Evolutionary conservation across 352 stramenopile species (phyloP).

Genomic region (Phytopythium litorale): DNA sequence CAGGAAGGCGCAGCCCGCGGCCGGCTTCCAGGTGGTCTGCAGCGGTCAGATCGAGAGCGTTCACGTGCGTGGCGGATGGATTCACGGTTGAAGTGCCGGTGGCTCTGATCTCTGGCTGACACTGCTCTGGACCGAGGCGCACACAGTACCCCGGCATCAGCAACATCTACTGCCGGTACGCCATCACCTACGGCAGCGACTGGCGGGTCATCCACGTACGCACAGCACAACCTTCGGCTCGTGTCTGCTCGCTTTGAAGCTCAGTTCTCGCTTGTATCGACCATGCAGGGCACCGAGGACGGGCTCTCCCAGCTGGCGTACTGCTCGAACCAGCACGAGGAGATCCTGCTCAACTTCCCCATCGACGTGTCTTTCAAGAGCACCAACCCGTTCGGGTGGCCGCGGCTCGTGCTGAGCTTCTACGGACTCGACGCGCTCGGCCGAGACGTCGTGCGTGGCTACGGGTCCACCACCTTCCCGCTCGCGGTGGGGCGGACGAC

Average conservation of each 20-base stretch:
- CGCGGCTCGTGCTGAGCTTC: conserved; percentile 86
- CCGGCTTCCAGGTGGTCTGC: conserved; percentile 56
- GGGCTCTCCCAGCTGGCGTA: conserved; percentile 89
- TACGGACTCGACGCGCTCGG: conserved; percentile 89
- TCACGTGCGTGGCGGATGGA: conserved; percentile 21
- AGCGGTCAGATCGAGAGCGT: conserved; percentile 60
- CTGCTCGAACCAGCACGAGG: conserved; percentile 36
- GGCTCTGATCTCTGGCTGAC: background rate
- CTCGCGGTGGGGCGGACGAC: conserved; percentile 49
- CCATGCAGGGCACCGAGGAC: conserved; percentile 55
- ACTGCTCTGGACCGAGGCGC: background rate
- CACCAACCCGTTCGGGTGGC: conserved; percentile 95
- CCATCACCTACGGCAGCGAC: conserved; percentile 89
- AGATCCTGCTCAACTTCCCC: conserved; percentile 94
- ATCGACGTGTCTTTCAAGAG: conserved; percentile 95
- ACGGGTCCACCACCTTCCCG: conserved; percentile 88
- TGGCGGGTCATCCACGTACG: conserved; percentile 89
- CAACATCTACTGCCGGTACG: conserved; percentile 93
- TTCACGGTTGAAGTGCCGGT: background rate
- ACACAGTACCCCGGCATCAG: conserved; percentile 63
- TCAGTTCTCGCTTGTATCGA: background rate
- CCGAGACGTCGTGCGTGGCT: conserved; percentile 89
- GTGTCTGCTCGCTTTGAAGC: background rate
- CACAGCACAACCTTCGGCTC: background rate
- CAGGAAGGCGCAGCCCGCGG: conserved; percentile 16